Evolutionary conservation across 768 basidiomycete species (phyloP).

Genomic region (Mycena polygramma): DNA sequence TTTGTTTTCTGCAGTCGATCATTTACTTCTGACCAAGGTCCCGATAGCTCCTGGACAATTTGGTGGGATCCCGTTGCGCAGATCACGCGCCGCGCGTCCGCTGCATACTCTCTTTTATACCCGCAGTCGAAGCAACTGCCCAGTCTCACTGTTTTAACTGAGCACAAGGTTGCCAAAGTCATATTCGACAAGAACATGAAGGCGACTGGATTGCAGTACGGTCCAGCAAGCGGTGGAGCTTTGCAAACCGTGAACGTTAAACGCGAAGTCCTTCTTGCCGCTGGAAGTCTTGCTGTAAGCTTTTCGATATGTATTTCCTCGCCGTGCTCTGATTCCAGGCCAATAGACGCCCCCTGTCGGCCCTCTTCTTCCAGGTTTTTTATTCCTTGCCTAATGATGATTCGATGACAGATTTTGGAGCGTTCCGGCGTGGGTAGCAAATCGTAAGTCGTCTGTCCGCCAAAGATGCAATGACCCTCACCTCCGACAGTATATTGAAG

Average conservation of each 20-base stretch:
- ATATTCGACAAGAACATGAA: slow-evolving; percentile 26
- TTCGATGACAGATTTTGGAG: slow-evolving; percentile 25
- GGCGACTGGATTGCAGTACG: slow-evolving; percentile 34
- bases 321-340: neutral
- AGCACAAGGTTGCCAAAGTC: slow-evolving; percentile 33
- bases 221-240: slow-evolving; percentile 7
- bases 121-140: slow-evolving; percentile 23
- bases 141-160: slow-evolving; percentile 27
- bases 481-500: slow-evolving; percentile 8
- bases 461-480: neutral
- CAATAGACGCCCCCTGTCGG: slow-evolving; percentile 30
- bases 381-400: neutral
- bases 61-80: slow-evolving; percentile 35
- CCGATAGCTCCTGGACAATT: slow-evolving; percentile 31
- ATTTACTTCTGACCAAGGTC: no score
- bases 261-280: slow-evolving; percentile 33
- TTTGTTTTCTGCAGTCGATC: neutral
- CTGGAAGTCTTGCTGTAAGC: slow-evolving; percentile 33
- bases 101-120: slow-evolving; percentile 33
- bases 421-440: slow-evolving; percentile 34
- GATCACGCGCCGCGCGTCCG: slow-evolving; percentile 29
- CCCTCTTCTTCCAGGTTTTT: neutral
- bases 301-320: neutral
- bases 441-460: slow-evolving; percentile 1
- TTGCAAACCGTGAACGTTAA: slow-evolving; percentile 23